Conservation (phyloP, 768 basidiomycete species). For the Kwoniella pini region DNA sequence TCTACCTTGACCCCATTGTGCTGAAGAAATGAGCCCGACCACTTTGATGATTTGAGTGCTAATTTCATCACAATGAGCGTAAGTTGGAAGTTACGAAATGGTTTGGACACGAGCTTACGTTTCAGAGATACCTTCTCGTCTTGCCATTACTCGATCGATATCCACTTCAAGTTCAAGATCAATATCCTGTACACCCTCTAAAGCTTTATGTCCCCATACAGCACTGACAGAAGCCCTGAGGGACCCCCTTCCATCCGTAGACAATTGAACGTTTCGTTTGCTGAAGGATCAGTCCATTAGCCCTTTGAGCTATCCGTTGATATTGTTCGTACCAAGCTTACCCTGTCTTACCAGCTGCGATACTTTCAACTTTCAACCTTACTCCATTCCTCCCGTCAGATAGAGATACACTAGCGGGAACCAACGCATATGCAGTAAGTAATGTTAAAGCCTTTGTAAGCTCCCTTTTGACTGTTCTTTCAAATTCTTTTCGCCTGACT, state of each 20-base stretch:
- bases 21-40: slow-evolving; percentile 80
- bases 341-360: slow-evolving; percentile 63
- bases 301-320: too few species aligned
- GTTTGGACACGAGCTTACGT: slow-evolving; percentile 34
- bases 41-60: slow-evolving; percentile 59
- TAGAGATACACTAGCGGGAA: slow-evolving; percentile 59
- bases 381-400: slow-evolving; percentile 59
- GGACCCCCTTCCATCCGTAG: slow-evolving; percentile 68
- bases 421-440: slow-evolving; percentile 83
- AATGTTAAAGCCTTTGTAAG: slow-evolving; percentile 80
- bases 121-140: slow-evolving; percentile 56
- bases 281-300: too few species aligned
- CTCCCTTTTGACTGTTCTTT: slow-evolving; percentile 84
- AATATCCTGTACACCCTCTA: slow-evolving; percentile 74
- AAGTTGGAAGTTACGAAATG: neutral
- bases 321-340: too few species aligned
- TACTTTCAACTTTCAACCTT: slow-evolving; percentile 70
- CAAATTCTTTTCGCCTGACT: slow-evolving; percentile 87
- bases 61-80: neutral
- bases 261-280: slow-evolving; percentile 64
- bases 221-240: slow-evolving; percentile 67
- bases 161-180: slow-evolving; percentile 69
- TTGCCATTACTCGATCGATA: slow-evolving; percentile 63
- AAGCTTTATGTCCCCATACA: slow-evolving; percentile 80
- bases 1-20: slow-evolving; percentile 71